Percentiles rank a stretch among this genome's conserved stretches.
phyloP scores from a whole-genome alignment of 2,329 filamentous ascomycete species.

The Trichoderma semiorbis region DNA sequence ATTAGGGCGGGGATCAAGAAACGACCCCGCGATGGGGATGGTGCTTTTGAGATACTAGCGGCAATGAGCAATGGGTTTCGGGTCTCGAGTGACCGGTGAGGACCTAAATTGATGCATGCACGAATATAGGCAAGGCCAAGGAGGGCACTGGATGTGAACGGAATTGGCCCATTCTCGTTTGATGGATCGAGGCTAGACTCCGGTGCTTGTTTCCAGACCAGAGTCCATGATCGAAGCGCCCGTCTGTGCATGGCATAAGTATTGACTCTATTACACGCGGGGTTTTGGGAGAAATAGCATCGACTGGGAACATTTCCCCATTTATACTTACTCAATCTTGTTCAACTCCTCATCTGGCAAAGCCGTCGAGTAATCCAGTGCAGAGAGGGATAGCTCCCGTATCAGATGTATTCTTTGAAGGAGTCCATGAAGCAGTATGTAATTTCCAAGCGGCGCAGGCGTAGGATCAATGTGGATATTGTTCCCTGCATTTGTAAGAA shows the following conservation, averaged over 20 bases:
- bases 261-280: not conserved
- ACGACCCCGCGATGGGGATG: not conserved
- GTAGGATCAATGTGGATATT: not conserved
- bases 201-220: not conserved
- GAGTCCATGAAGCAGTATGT: not conserved
- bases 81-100: not conserved
- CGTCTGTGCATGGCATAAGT: not conserved
- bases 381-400: not conserved
- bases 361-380: not conserved
- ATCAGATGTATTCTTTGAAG: not conserved
- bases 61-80: not conserved
- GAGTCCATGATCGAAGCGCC: not conserved
- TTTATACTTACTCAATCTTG: not conserved
- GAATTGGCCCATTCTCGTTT: not conserved
- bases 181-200: not conserved
- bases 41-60: not conserved
- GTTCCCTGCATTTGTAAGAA: not conserved
- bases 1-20: not conserved
- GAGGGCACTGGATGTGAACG: not conserved
- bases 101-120: not conserved
- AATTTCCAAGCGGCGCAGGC: not conserved
- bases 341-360: not conserved
- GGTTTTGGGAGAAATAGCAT: not conserved
- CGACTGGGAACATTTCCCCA: not conserved
- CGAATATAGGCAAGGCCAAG: not conserved